Base-by-base conservation (phyloP, 345 rosid genomes). In the Luvunga scandens region DNA sequence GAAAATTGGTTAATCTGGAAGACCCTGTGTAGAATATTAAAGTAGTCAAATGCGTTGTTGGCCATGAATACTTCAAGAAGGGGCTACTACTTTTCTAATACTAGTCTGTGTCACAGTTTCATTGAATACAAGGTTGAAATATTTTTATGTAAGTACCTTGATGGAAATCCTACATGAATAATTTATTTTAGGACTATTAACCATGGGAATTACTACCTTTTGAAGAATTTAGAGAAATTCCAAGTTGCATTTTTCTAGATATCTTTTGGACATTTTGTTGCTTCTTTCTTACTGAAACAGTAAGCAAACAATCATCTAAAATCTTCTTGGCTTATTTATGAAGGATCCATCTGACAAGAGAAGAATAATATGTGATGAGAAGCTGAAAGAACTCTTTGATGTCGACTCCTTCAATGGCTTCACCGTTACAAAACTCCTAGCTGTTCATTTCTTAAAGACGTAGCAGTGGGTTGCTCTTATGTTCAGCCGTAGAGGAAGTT, bases 271-370 rank as follows among this genome's bases (percentile, higher is more conserved):
- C 50, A 24, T 56, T 18, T 31, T n/a, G 50, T n/a, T 70, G 67
- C 67, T 30, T 48, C 12, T 33, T 30, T 62, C 27, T 48, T 31
- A 19, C 34, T 71, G 76, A 71, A 53, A 7, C 70, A 25, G 57
- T 50, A 63, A 28, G 39, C 71, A 22, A 61, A 31, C 57, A 53
- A 16, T 13, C 27, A 71, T 66, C 64, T 42, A 71, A 64, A 61
- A 42, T 65, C n/a, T 53, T 83, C 31, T 81, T 68, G 74, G 69
- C 24, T 65, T 77, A 38, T 82, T 77, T 33, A 2, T 69, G 75
- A 77, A 87, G 93, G 91, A 87, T 78, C 89, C 89, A 65, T 82
- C 87, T 24, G 89, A 84, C 79, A 88, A 84, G 85, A 81, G 89
- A 84, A 84, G 78, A 82, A 77, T 85, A 50, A 16, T 88, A 70